Percentiles rank a stretch among this genome's conserved stretches.
These are phyloP conservation scores for Penicillium subrubescens DNA, from an alignment of 495 filamentous ascomycete genomes.

Conservation along the genomic window DNA sequence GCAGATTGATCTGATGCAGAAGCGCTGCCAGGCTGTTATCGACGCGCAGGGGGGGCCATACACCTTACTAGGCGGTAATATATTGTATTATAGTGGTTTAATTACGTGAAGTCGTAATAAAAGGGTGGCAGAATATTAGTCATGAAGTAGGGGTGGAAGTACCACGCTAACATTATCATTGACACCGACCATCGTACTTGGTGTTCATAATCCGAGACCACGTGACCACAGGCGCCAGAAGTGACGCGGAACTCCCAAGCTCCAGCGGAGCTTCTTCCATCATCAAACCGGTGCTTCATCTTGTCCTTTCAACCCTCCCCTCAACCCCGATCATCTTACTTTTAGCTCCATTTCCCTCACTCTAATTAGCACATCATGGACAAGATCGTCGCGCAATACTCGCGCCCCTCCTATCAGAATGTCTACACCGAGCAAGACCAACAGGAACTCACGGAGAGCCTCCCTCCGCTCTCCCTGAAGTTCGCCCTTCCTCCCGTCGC, in stretches of 20 bases:
- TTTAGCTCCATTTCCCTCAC: conserved; percentile 4
- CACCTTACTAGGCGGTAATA: too few relatives aligned
- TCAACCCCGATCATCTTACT: conserved; percentile 8
- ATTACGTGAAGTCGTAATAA: too few relatives aligned
- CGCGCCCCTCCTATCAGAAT: conserved; percentile 68
- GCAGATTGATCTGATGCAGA: too few relatives aligned
- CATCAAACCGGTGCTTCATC: conserved; percentile 26
- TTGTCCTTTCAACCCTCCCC: conserved; percentile 13
- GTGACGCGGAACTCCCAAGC: conserved; percentile 48
- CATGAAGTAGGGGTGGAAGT: too few relatives aligned
- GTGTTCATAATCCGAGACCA: conserved; percentile 15
- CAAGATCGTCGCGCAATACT: conserved; percentile 88
- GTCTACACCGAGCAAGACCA: conserved; percentile 75
- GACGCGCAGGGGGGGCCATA: too few relatives aligned
- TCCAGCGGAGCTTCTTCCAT: conserved; percentile 39
- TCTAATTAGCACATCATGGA: conserved; percentile 66
- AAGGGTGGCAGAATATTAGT: too few relatives aligned
- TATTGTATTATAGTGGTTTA: too few relatives aligned
- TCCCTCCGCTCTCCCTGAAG: conserved; percentile 77
- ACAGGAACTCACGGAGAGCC: conserved; percentile 66
- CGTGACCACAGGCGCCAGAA: conserved; percentile 47
- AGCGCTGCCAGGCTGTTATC: too few relatives aligned
- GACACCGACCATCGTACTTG: too few relatives aligned
- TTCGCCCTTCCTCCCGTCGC: conserved; percentile 94
- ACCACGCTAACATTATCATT: too few relatives aligned